A percentile compares a stretch with the other conserved stretches of the same genome.
Evolutionary conservation across 768 basidiomycete species (phyloP).

Genomic region (Kwoniella mangroviensis): DNA sequence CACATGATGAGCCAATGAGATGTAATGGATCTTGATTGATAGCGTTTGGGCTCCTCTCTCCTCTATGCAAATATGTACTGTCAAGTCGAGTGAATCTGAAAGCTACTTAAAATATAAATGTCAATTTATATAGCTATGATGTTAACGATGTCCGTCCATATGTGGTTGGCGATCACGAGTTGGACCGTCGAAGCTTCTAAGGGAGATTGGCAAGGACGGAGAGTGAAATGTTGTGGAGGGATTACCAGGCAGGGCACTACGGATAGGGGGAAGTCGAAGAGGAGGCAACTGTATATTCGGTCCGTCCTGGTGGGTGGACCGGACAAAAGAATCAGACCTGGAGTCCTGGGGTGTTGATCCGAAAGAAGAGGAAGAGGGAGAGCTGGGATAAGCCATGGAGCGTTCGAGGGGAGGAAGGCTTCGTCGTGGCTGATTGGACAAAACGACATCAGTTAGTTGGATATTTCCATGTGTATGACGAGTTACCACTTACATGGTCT

Average conservation of each 20-base stretch:
- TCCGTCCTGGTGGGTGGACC: conserved; percentile 2
- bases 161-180: background rate
- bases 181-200: background rate
- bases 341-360: background rate
- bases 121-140: background rate
- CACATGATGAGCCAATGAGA: no score
- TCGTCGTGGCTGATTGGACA: background rate
- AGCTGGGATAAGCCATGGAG: background rate
- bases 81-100: no score
- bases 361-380: background rate
- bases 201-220: conserved; percentile 5
- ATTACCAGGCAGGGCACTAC: conserved; percentile 12
- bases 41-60: no score
- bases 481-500: background rate
- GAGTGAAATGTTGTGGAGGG: conserved; percentile 10
- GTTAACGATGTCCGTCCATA: background rate
- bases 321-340: background rate
- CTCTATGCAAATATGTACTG: no score
- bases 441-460: background rate
- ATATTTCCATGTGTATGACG: background rate
- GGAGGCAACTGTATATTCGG: conserved; percentile 15
- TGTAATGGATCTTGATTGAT: no score
- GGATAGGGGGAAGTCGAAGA: conserved; percentile 25
- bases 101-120: no score
- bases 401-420: background rate